These are phyloP conservation scores for Thermothelomyces thermophilus DNA, from an alignment of 2,329 filamentous ascomycete species.

Conservation along the genomic window DNA sequence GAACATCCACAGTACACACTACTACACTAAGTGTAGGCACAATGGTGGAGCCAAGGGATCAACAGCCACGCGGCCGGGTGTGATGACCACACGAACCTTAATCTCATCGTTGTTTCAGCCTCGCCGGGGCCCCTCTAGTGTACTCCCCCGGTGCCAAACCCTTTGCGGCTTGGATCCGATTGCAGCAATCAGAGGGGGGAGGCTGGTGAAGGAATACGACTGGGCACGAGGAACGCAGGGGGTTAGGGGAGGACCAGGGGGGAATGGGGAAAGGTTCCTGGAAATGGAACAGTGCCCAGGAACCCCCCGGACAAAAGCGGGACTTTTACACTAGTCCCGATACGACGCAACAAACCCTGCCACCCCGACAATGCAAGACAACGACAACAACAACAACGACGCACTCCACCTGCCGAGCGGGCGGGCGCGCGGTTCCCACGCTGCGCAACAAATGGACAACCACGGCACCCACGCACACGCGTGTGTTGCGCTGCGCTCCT, in stretches of 20 bases:
- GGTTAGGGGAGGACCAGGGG: not conserved
- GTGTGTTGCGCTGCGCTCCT: too few relatives aligned
- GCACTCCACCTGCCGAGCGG: too few relatives aligned
- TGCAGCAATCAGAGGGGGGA: too few relatives aligned
- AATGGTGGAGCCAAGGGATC: conserved; percentile 29
- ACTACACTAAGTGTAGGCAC: conserved; percentile 25
- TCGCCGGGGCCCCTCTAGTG: too few relatives aligned
- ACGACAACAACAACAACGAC: too few relatives aligned
- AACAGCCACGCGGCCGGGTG: conserved; percentile 28
- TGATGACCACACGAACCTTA: conserved; percentile 28
- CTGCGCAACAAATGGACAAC: too few relatives aligned
- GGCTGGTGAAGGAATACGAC: too few relatives aligned
- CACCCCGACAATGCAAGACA: too few relatives aligned
- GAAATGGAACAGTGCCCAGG: conserved; percentile 8
- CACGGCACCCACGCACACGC: too few relatives aligned
- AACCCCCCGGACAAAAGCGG: not conserved
- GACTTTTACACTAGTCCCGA: not conserved
- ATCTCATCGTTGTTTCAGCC: conserved; percentile 29
- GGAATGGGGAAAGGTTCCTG: not conserved
- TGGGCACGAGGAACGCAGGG: conserved; percentile 7
- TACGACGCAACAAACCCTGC: too few relatives aligned
- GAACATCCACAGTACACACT: too few relatives aligned
- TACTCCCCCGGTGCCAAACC: conserved; percentile 14
- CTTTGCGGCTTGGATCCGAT: conserved; percentile 11
- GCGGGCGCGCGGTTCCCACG: too few relatives aligned